Conservation (phyloP, 2,329 filamentous ascomycete genomes). For the Elsinoe batatas region DNA sequence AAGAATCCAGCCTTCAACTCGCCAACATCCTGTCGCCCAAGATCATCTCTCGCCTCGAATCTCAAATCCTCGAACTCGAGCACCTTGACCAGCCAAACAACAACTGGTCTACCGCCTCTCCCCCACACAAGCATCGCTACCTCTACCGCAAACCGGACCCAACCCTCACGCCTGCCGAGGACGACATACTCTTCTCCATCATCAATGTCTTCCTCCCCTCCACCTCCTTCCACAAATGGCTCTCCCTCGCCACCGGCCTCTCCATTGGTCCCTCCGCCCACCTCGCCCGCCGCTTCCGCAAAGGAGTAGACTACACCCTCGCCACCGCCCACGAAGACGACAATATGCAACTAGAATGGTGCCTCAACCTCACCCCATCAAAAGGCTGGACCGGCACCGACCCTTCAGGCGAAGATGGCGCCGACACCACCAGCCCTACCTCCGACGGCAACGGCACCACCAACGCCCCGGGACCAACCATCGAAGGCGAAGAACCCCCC, state of each 20-base stretch:
- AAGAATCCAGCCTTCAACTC: slow-evolving; percentile 75
- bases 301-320: slow-evolving; percentile 82
- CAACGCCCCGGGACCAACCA: slow-evolving; percentile 28
- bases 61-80: slow-evolving; percentile 47
- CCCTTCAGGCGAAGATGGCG: slow-evolving; percentile 23
- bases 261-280: slow-evolving; percentile 64
- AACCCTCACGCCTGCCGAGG: not conserved
- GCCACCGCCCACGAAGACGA: slow-evolving; percentile 69
- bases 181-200: slow-evolving; percentile 60
- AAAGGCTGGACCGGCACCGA: slow-evolving; percentile 67
- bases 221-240: slow-evolving; percentile 78
- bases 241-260: slow-evolving; percentile 70
- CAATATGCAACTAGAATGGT: slow-evolving; percentile 74
- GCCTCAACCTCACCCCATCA: slow-evolving; percentile 76
- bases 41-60: slow-evolving; percentile 61
- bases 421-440: slow-evolving; percentile 23
- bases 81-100: slow-evolving; percentile 32
- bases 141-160: slow-evolving; percentile 57
- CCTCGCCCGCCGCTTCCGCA: slow-evolving; percentile 77
- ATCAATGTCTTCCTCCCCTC: slow-evolving; percentile 77
- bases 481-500: slow-evolving; percentile 38
- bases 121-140: slow-evolving; percentile 92
- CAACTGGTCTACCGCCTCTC: slow-evolving; percentile 45
- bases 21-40: slow-evolving; percentile 67
- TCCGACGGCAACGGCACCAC: slow-evolving; percentile 25